Conservation (phyloP, 2,329 filamentous ascomycete genomes). For the Myriangium duriaei region DNA sequence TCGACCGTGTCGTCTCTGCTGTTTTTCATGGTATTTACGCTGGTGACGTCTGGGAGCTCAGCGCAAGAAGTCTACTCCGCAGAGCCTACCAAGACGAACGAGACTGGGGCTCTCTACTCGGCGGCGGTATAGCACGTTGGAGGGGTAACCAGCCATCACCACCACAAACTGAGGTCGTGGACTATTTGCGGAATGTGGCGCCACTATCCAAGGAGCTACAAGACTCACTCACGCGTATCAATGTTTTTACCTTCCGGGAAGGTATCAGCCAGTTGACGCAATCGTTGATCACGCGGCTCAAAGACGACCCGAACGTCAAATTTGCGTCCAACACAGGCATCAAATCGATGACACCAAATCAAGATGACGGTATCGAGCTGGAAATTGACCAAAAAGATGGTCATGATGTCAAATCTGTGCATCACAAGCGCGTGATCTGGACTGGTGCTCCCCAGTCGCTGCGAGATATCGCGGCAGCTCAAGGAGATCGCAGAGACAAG, state of each 20-base stretch:
- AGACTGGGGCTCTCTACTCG: conserved; percentile 27
- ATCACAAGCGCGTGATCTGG: conserved; percentile 48
- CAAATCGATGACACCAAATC: conserved; percentile 11
- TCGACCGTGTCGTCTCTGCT: conserved; percentile 64
- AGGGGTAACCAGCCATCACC: too few relatives aligned
- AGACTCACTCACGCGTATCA: conserved; percentile 21
- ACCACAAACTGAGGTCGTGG: too few relatives aligned
- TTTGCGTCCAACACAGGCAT: conserved; percentile 33
- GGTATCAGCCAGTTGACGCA: conserved; percentile 30
- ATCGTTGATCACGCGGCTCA: conserved; percentile 24
- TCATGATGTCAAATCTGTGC: conserved; percentile 10
- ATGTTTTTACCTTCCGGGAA: conserved; percentile 33
- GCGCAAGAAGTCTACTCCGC: conserved; percentile 52
- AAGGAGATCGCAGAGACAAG: conserved; percentile 38
- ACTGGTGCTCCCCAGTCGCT: conserved; percentile 9
- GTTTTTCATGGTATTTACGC: conserved; percentile 81
- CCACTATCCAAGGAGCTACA: conserved; percentile 18
- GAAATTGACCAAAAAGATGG: conserved; percentile 15
- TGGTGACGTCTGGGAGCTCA: conserved; percentile 72
- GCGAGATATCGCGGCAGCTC: conserved; percentile 4
- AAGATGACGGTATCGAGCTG: conserved; percentile 25
- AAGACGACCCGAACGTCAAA: conserved; percentile 26
- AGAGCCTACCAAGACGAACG: conserved; percentile 37
- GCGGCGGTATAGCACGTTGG: conserved; percentile 17
- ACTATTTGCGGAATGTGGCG: not conserved